Evolutionary conservation across 1,284 basidiomycete genomes (phyloP), one percentile per base, ranked within the genome.

Genomic region (Trichosporon sp.): DNA sequence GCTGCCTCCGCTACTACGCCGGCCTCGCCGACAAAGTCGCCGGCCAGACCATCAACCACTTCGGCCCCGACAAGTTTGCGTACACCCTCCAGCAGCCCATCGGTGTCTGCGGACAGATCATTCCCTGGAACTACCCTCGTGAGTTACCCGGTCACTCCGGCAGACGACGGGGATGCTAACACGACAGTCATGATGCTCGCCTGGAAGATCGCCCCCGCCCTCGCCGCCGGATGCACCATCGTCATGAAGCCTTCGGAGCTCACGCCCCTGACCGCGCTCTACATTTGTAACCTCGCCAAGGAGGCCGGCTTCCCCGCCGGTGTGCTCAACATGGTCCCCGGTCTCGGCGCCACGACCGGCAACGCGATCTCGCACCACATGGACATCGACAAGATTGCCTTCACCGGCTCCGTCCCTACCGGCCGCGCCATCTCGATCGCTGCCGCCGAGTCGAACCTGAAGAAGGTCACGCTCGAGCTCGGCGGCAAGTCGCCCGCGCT

Each of bases 1-100:
- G 88, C 72, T 92, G 91, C 77, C 83, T 94, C 68, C 87, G 93
- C 60, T 96, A 96, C 79, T 88, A 88, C 81, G 88, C 92, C 38
- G 87, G 87, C 2, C 85, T 86, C 82, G 87, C 87, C 13, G 89
- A 90, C 85, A 89, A 89, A 84, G 87, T 91, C 68, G 84, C 86
- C 64, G 92, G 80, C 35, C 77, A 81, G 75, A 80, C 80, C 13
- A 78, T 82, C 66, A 74, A 78, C 44, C 70, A 76, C 31, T 77
- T 77, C 64, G 75, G 75, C 31, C 68, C 88, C 77, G 86, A 85
- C 67, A 94, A 94, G 83, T 83, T 93, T 69, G 91, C 91, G 18
- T 93, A 93, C 83, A 95, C 93, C 27, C 87, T 90, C 63, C 92
- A 95, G 82, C 95, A 98, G 74, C 94, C 95, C 32, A 91, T 98